Percentiles rank a stretch among this genome's conserved stretches.
phyloP scores from a whole-genome alignment of 805 yeast genomes.

The Kodamaea kaohsiungensis region DNA sequence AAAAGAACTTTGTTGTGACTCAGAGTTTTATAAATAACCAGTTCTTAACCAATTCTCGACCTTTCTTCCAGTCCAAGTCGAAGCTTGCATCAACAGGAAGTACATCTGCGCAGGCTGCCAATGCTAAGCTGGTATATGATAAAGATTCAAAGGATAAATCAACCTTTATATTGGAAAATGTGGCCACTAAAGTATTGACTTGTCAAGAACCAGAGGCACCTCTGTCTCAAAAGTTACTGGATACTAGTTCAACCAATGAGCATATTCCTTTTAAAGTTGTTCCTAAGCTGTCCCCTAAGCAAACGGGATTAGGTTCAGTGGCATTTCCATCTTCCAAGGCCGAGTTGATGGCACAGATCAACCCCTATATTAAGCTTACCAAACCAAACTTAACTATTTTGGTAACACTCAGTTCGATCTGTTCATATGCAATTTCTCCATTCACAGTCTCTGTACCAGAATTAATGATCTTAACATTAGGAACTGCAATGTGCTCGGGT shows the following conservation, averaged over 20 bases:
- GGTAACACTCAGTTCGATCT: conserved; percentile 88
- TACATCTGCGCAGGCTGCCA: not conserved
- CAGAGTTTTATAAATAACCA: conserved; percentile 39
- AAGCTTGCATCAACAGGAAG: not conserved
- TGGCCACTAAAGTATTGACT: conserved; percentile 45
- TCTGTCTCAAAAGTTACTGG: conserved; percentile 19
- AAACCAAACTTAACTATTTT: conserved; percentile 87
- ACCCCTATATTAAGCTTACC: conserved; percentile 76
- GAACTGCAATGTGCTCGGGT: conserved; percentile 86
- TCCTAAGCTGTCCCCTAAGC: conserved; percentile 27
- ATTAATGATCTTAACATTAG: conserved; percentile 71
- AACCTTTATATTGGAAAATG: conserved; percentile 30
- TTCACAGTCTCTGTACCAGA: conserved; percentile 71
- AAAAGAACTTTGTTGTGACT: conserved; percentile 22
- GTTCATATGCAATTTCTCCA: conserved; percentile 93
- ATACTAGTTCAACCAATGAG: not conserved
- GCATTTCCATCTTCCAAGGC: conserved; percentile 11
- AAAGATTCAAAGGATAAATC: not conserved
- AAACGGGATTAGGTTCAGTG: not conserved
- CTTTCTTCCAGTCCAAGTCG: conserved; percentile 3
- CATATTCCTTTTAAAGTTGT: conserved; percentile 62
- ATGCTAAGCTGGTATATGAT: not conserved
- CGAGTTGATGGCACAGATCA: conserved; percentile 40
- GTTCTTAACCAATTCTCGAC: conserved; percentile 14
- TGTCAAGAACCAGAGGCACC: conserved; percentile 43